phyloP scores from a whole-genome alignment of 805 yeast species.

The Pichia nakasei region DNA sequence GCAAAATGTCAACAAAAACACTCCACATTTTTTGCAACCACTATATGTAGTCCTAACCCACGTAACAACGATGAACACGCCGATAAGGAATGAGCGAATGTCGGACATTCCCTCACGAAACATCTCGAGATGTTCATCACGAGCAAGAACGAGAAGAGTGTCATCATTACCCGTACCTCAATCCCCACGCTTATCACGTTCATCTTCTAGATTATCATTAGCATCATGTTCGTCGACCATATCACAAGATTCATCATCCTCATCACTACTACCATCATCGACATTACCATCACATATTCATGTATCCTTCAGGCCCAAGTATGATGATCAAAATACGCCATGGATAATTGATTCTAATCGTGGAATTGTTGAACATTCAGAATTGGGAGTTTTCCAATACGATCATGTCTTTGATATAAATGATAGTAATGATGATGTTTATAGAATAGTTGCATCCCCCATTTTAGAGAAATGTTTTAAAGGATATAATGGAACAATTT shows the following conservation, averaged over 20 bases:
- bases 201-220: conserved; percentile 8
- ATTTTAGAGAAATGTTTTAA: conserved; percentile 48
- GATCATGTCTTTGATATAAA: conserved; percentile 69
- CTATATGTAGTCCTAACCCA: too few species aligned
- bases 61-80: too few species aligned
- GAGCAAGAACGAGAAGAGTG: too few species aligned
- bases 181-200: not conserved
- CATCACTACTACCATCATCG: too few species aligned
- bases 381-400: conserved; percentile 59
- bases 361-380: conserved; percentile 37
- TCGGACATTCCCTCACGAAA: not conserved
- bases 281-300: conserved; percentile 33
- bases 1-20: not conserved
- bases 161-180: too few species aligned
- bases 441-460: conserved; percentile 43
- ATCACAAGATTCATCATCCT: not conserved
- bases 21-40: too few species aligned
- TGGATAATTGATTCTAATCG: conserved; percentile 39
- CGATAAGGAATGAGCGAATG: too few species aligned
- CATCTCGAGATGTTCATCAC: conserved; percentile 3
- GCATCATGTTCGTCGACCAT: not conserved
- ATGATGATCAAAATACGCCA: conserved; percentile 9
- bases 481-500: conserved; percentile 82
- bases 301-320: conserved; percentile 64
- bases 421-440: conserved; percentile 50